Conservation (phyloP, 345 rosid genomes). For the Eucalyptus sideroxylon region DNA sequence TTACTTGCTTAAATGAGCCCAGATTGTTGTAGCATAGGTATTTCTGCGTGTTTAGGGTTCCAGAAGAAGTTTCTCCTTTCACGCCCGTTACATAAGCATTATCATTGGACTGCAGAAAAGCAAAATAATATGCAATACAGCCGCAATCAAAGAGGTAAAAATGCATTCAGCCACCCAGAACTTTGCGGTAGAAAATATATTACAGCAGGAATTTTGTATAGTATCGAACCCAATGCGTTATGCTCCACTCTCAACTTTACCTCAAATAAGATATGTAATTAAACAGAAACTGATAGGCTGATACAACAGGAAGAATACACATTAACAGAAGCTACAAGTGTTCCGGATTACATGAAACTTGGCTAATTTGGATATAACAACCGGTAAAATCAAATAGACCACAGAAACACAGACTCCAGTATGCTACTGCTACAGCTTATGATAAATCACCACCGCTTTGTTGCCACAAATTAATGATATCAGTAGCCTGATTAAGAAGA, state of each 20-base stretch:
- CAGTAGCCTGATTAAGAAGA: slow-evolving; percentile 85
- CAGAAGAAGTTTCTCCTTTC: not conserved
- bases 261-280: not conserved
- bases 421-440: not conserved
- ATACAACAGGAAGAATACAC: not conserved
- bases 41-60: not conserved
- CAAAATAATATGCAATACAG: not conserved
- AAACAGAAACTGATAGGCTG: not conserved
- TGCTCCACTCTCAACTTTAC: not conserved
- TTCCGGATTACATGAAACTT: not conserved
- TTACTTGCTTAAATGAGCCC: not conserved
- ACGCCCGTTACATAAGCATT: not conserved
- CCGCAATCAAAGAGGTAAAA: not conserved
- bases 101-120: not conserved
- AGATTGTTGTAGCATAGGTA: not conserved
- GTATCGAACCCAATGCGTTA: not conserved
- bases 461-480: slow-evolving; percentile 79
- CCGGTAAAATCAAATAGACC: not conserved
- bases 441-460: slow-evolving; percentile 27
- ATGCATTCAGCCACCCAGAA: not conserved
- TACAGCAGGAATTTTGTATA: not conserved
- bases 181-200: not conserved
- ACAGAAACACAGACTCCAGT: not conserved
- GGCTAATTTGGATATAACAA: not conserved
- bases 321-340: not conserved